Evolutionary conservation across 129 eudicot genomes (phyloP).

Genomic region (Heracleum sosnowskyi): DNA sequence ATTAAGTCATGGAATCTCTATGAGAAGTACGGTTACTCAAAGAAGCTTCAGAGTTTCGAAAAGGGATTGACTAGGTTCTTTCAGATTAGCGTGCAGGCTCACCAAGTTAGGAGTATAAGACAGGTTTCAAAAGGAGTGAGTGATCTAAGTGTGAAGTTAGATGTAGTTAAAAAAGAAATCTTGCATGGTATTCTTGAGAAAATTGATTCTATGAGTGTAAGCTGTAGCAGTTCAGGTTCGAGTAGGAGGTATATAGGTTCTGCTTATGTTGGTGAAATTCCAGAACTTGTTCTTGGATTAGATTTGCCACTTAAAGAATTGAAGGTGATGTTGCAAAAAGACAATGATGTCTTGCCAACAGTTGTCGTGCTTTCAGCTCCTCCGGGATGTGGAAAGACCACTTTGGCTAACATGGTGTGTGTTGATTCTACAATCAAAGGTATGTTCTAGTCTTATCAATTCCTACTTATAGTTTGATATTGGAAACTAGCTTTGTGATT

Average conservation of each 20-base stretch:
- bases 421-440: slow-evolving; percentile 35
- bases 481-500: background rate
- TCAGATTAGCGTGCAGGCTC: slow-evolving; percentile 12
- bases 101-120: background rate
- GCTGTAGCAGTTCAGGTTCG: background rate
- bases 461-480: background rate
- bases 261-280: slow-evolving; percentile 22
- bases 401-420: slow-evolving; percentile 43
- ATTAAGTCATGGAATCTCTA: slow-evolving; percentile 10
- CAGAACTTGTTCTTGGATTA: slow-evolving; percentile 27
- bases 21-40: slow-evolving; percentile 10
- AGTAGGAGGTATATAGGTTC: slow-evolving; percentile 4
- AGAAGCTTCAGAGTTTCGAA: slow-evolving; percentile 10
- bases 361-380: slow-evolving; percentile 35
- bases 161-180: slow-evolving; percentile 1
- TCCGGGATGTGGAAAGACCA: slow-evolving; percentile 51
- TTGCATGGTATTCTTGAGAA: background rate
- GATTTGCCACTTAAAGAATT: slow-evolving; percentile 23
- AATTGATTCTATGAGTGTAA: background rate
- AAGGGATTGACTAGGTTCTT: background rate
- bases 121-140: background rate
- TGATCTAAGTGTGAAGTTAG: slow-evolving; percentile 2
- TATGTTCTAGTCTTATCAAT: background rate
- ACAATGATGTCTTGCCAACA: slow-evolving; percentile 2
- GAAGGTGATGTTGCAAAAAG: slow-evolving; percentile 19